phyloP scores from a whole-genome alignment of 106 monocot genomes.

The Apostasia ramifera region DNA sequence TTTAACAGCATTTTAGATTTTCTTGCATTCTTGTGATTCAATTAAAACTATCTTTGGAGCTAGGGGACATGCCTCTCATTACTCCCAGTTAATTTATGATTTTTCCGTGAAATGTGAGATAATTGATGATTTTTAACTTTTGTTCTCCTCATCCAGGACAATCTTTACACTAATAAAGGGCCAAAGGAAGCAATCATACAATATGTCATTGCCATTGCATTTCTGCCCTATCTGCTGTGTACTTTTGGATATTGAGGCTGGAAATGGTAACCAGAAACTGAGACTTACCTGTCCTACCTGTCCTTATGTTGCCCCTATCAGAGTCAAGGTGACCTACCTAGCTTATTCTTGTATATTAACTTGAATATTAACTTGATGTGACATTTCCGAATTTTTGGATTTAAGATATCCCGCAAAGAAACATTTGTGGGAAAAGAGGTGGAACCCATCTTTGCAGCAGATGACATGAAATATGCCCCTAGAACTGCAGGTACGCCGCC shows the following conservation, averaged over 20 bases:
- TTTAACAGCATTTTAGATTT: no score
- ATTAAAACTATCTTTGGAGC: no score
- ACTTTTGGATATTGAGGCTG: constrained; percentile 16
- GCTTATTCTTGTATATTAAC: not conserved
- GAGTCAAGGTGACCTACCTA: constrained; percentile 5
- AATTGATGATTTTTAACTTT: no score
- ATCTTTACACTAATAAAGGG: no score
- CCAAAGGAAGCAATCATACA: not conserved
- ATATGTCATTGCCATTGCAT: constrained; percentile 9
- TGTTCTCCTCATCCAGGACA: no score
- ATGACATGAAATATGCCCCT: constrained; percentile 11
- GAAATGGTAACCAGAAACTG: constrained; percentile 6
- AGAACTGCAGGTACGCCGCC: constrained; percentile 1
- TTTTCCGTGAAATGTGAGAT: no score
- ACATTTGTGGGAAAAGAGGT: not conserved
- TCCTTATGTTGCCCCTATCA: constrained; percentile 12
- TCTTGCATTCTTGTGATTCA: no score
- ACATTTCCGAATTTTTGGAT: not conserved
- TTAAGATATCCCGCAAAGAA: not conserved
- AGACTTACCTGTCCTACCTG: constrained; percentile 16
- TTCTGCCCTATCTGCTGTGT: constrained; percentile 15
- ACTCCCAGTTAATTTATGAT: no score
- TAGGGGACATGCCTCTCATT: no score
- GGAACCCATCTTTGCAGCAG: constrained; percentile 7
- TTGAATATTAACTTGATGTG: not conserved